Conservation (phyloP, 345 rosid species). For the Syzygium jambos region DNA sequence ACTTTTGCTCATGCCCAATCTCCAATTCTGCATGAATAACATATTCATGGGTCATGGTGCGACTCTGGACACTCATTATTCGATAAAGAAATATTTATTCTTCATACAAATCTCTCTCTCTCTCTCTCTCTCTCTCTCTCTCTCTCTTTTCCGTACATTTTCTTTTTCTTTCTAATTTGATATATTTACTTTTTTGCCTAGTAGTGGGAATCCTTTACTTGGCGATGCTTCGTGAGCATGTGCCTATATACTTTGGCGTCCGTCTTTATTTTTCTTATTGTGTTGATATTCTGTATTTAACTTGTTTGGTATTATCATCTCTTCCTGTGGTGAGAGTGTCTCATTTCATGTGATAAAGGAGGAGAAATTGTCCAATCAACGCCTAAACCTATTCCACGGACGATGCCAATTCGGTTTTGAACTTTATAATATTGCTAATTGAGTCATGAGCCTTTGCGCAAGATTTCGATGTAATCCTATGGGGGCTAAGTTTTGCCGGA, state of each 20-base stretch:
- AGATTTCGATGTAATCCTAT: neutral
- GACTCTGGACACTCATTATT: neutral
- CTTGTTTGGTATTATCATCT: neutral
- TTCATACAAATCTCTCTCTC: neutral
- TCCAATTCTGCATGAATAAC: neutral
- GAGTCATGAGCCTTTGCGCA: neutral
- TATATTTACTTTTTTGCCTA: neutral
- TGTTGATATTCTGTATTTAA: neutral
- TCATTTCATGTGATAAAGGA: neutral
- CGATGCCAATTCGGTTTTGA: rapidly evolving
- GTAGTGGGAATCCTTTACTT: neutral
- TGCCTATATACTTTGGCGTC: neutral
- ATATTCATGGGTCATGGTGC: neutral
- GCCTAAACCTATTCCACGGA: neutral
- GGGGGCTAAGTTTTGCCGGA: neutral
- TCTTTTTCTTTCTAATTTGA: neutral
- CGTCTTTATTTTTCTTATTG: neutral
- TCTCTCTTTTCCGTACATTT: neutral
- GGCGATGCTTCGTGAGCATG: neutral
- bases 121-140: neutral
- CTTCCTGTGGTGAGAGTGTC: neutral
- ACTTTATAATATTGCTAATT: neutral
- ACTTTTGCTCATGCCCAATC: neutral
- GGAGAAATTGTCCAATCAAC: neutral
- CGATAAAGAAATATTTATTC: neutral